phyloP scores from a whole-genome alignment of 1,284 basidiomycete genomes.

The Leccinum subspadiceum region DNA sequence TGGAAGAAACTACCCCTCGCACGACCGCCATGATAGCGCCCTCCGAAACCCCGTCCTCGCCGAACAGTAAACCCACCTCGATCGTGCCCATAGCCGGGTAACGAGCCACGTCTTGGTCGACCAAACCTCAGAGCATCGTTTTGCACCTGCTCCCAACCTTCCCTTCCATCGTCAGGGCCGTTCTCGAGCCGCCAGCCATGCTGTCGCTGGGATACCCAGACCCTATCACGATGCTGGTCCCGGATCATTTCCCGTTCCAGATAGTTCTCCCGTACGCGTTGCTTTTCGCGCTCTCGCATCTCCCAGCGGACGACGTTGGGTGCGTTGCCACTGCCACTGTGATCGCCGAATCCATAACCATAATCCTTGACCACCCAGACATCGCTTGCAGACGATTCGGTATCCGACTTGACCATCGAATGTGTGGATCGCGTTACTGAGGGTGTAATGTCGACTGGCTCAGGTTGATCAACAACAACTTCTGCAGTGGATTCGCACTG shows the following conservation, averaged over 20 bases:
- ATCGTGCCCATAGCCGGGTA: slow-evolving; percentile 27
- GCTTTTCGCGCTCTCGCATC: slow-evolving; percentile 28
- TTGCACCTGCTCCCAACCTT: slow-evolving; percentile 19
- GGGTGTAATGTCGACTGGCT: not conserved
- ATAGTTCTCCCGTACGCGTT: slow-evolving; percentile 17
- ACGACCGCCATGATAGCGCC: slow-evolving; percentile 31
- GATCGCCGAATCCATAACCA: slow-evolving; percentile 56
- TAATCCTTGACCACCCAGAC: slow-evolving; percentile 61
- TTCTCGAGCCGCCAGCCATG: slow-evolving; percentile 26
- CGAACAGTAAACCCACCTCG: slow-evolving; percentile 34
- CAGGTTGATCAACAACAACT: slow-evolving; percentile 1
- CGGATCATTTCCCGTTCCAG: slow-evolving; percentile 18
- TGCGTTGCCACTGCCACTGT: slow-evolving; percentile 35
- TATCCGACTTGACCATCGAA: slow-evolving; percentile 13
- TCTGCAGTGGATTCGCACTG: slow-evolving; percentile 1
- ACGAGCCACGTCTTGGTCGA: slow-evolving; percentile 30
- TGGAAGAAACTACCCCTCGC: slow-evolving; percentile 25
- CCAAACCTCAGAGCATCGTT: slow-evolving; percentile 16
- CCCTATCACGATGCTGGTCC: slow-evolving; percentile 25
- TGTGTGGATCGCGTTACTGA: slow-evolving; percentile 1
- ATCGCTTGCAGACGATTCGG: slow-evolving; percentile 32
- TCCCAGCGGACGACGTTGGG: slow-evolving; percentile 32
- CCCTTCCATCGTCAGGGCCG: slow-evolving; percentile 22
- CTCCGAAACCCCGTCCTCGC: slow-evolving; percentile 35
- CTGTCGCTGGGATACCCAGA: slow-evolving; percentile 17